Evolutionary conservation across 306 rosid species (phyloP), one percentile per base, ranked within the genome.

Genomic region (Glycine tomentella): DNA sequence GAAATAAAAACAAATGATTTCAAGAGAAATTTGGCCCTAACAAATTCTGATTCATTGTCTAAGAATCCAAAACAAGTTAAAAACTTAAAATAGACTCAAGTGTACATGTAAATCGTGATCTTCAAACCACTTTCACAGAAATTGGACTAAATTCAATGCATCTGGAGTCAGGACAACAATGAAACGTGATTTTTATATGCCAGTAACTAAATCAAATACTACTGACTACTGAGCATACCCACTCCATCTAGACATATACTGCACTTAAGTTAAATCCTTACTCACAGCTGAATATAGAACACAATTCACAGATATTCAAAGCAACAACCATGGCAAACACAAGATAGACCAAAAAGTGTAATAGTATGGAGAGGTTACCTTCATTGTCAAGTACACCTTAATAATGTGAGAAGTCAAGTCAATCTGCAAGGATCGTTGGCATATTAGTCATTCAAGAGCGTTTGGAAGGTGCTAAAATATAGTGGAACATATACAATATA

Each of bases 311-410:
- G 25, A 55, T 12, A 53, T 5, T 64, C 80, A 57, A 80, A 46
- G 36, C 50, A 15, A 36, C 48, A 46, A 81, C 57, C 75, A 48
- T 56, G 12, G 17, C 48, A 74, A 17, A 67, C 12, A 46, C 44
- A 75, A 48, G 36, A 83, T 40, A 25, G 40, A 34, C 36, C 33
- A 11, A 49, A 56, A 80, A 51, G 83, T 7, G 69, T 11, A 73
- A 80, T 38, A 50, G 74, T 20, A 34, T 34, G 74, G 86, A 72
- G 61, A 13, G 34, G 49, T 3, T 85, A 95, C 99, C 99, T 93
- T 93, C 76, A 95, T 80, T 72, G 99, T 93, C 89, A 95, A 83
- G 88, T 87, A 93, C 84, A 90, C 96, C 89, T 87, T 95, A 56
- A 88, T 70, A 53, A 95, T 93, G 71, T 95, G 99, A 73, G 99